A percentile compares a stretch with the other conserved stretches of the same genome.
These are phyloP conservation scores for Penicillium nordicum DNA, from an alignment of 2,329 filamentous ascomycete species.

Conservation along the genomic window DNA sequence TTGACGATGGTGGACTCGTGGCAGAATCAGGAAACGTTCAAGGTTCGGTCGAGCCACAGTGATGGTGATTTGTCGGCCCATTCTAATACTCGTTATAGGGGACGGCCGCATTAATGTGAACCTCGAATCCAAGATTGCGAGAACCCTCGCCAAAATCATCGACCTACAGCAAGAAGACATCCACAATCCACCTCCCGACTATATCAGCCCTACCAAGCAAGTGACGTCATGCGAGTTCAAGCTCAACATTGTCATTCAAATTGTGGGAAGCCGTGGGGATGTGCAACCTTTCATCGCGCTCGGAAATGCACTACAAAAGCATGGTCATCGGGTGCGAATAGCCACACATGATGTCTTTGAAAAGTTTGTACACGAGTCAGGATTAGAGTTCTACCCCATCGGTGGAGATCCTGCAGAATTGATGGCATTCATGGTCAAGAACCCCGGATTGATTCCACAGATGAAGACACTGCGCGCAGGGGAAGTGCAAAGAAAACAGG, in stretches of 20 bases:
- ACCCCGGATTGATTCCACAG: conserved; percentile 43
- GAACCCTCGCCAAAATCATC: conserved; percentile 22
- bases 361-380: conserved; percentile 52
- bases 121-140: conserved; percentile 24
- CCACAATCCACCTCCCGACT: conserved; percentile 17
- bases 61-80: no score
- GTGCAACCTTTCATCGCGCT: conserved; percentile 60
- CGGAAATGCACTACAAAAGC: conserved; percentile 49
- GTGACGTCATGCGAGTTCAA: not conserved
- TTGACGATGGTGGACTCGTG: not conserved
- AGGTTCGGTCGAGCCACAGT: not conserved
- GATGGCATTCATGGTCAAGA: conserved; percentile 53
- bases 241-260: conserved; percentile 54
- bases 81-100: conserved; percentile 3
- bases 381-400: conserved; percentile 57
- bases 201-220: conserved; percentile 23
- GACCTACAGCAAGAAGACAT: conserved; percentile 19
- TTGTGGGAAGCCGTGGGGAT: conserved; percentile 56
- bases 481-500: conserved; percentile 30
- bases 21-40: not conserved
- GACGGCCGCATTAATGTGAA: conserved; percentile 25
- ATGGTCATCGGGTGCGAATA: conserved; percentile 55
- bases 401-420: conserved; percentile 55
- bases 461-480: conserved; percentile 38
- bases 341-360: conserved; percentile 56